phyloP scores from a whole-genome alignment of 805 yeast species.

The Yarrowia alimentaria region DNA sequence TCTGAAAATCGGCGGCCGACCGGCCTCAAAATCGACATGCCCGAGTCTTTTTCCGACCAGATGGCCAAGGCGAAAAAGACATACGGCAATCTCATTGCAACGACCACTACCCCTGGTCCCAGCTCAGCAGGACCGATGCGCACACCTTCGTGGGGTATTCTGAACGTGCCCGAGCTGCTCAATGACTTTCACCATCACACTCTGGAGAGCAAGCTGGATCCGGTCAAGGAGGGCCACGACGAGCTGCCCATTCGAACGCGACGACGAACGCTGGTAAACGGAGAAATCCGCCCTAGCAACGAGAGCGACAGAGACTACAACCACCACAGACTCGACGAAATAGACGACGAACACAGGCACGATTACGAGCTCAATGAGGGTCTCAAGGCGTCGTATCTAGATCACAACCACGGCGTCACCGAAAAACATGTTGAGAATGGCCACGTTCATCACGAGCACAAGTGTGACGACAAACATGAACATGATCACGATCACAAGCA shows the following conservation, averaged over 20 bases:
- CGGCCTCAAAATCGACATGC: constrained; percentile 18
- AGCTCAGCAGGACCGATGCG: constrained; percentile 15
- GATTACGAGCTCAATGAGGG: neutral
- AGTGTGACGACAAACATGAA: constrained; percentile 5
- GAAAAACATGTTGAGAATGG: no score
- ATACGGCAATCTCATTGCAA: constrained; percentile 11
- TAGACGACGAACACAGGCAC: no score
- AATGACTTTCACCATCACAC: constrained; percentile 27
- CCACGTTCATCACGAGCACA: no score
- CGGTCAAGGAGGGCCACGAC: constrained; percentile 20
- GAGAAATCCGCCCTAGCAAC: constrained; percentile 1
- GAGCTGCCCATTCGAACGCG: constrained; percentile 17
- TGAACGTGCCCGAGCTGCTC: constrained; percentile 22
- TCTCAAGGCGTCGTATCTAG: no score
- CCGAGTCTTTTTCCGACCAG: constrained; percentile 25
- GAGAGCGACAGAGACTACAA: neutral
- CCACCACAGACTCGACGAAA: no score
- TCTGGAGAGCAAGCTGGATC: constrained; percentile 15
- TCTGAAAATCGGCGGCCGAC: no score
- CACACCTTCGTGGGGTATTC: constrained; percentile 26
- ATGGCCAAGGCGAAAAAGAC: constrained; percentile 15
- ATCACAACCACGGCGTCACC: no score
- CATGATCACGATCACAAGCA: constrained; percentile 22
- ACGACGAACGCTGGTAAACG: constrained; percentile 9
- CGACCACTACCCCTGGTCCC: constrained; percentile 9